Evolutionary conservation across 805 yeast genomes (phyloP).

Genomic region (Hanseniaspora thailandica): DNA sequence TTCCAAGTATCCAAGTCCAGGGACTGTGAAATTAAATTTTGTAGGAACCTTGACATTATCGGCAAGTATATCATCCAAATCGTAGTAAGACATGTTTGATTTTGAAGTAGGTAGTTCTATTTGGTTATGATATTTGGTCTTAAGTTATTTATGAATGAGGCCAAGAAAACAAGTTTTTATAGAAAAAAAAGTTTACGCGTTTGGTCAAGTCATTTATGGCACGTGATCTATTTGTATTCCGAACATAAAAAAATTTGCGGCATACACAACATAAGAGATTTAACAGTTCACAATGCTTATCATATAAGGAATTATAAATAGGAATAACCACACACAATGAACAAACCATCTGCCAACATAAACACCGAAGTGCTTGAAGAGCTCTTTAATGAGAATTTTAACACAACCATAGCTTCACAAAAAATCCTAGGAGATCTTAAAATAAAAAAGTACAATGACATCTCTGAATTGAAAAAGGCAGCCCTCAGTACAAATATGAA

Average conservation of each 20-base stretch:
- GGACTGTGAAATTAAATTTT: slow-evolving; percentile 62
- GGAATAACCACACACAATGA: not conserved
- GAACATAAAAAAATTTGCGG: no score
- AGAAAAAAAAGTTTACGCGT: no score
- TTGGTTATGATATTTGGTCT: not conserved
- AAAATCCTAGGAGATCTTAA: not conserved
- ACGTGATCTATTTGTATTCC: no score
- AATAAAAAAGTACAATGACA: not conserved
- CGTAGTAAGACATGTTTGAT: slow-evolving; percentile 43
- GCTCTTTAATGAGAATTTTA: not conserved
- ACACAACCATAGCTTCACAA: not conserved
- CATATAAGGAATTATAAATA: not conserved
- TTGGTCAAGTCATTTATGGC: no score
- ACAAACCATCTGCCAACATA: not conserved
- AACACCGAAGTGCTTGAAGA: not conserved
- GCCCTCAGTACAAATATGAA: not conserved
- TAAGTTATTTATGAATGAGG: not conserved
- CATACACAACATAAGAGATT: no score
- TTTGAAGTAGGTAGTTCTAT: not conserved
- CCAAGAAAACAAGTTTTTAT: no score
- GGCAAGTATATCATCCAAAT: slow-evolving; percentile 63
- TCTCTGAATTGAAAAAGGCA: not conserved
- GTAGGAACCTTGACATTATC: slow-evolving; percentile 68
- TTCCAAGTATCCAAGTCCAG: slow-evolving; percentile 79
- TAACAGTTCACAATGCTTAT: no score